Base-by-base conservation (phyloP, 1,284 basidiomycete genomes). In the Leccinum discolor region DNA sequence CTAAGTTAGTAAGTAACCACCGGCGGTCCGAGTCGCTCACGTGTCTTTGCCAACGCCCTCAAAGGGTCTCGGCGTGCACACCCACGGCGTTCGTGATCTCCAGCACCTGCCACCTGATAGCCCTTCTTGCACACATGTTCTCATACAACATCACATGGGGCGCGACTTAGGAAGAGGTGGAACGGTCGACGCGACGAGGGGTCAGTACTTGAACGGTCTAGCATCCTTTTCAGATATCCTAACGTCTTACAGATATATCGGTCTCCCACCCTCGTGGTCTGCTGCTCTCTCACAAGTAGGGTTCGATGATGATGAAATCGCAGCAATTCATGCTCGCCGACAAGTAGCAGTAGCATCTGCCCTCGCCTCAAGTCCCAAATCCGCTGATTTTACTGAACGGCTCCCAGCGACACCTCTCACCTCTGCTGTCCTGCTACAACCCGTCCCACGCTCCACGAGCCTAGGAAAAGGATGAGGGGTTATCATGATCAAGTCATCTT, bases 261-360 rank as follows among this genome's bases (percentile, higher is more conserved):
- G 90, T n/a, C 77, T 93, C 12, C 91, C 91, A 0, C 88, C 90
- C 0, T 87, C 88, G 3, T 93, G 91, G 91, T 82, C 86, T 2
- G 79, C 84, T 5, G 85, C 85, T 2, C 79, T 92, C 8, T 79
- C 81, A 0, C 80, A 84, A 26, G 85, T 84, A 11, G 90, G 90
- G 0, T 89, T 89, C 70, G 80, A 83, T 8, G 83, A 87, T 32
- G 87, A 88, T n/a, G 89, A 91, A 74, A 90, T 92, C 42, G 81
- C 83, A 0, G 82, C 82, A 6, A 86, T 92, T 32, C 83, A 87
- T 54, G 77, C 81, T 18, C 82, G 87, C 26, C 81, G 87, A 32
- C 73, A 78, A 35, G 80, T 80, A 29, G 80, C 82, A 21, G 82
- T 81, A 32, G 82, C 80, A 11, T 77, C 79, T 1, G 73, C 75